Evolutionary conservation across 306 rosid species (phyloP).

Genomic region (Dalbergia cochinchinensis): DNA sequence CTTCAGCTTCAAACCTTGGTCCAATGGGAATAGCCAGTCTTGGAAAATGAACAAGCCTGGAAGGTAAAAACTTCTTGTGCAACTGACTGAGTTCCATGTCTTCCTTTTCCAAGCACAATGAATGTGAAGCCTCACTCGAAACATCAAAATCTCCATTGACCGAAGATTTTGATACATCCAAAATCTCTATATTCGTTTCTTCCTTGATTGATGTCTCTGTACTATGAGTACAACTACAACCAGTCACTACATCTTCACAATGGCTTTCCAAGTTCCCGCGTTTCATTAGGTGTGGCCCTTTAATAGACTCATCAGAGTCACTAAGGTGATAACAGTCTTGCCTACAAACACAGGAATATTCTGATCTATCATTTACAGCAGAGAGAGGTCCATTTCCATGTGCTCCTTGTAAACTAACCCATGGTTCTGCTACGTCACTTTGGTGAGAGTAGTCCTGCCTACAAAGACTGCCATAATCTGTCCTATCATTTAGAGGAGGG

Average conservation of each 20-base stretch:
- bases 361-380: background rate
- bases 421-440: too few species aligned
- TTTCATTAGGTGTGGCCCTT: slow-evolving; percentile 27
- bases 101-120: slow-evolving; percentile 11
- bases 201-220: slow-evolving; percentile 7
- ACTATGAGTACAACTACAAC: background rate
- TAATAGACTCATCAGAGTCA: slow-evolving; percentile 4
- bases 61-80: background rate
- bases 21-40: slow-evolving; percentile 55
- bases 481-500: too few species aligned
- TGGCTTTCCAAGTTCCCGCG: slow-evolving; percentile 19
- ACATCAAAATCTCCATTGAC: background rate
- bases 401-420: too few species aligned
- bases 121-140: background rate
- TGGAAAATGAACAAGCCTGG: background rate
- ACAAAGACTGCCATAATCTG: too few species aligned
- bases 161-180: background rate
- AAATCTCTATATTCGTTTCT: background rate
- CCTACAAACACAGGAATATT: background rate
- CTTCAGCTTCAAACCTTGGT: slow-evolving; percentile 58
- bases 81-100: background rate
- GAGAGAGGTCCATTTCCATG: too few species aligned
- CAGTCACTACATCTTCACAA: background rate
- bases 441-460: too few species aligned
- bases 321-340: background rate